A percentile compares a stretch with the other conserved stretches of the same genome.
Evolutionary conservation across 2,329 filamentous ascomycete species (phyloP).

Genomic region (Parafenestella ontariensis): DNA sequence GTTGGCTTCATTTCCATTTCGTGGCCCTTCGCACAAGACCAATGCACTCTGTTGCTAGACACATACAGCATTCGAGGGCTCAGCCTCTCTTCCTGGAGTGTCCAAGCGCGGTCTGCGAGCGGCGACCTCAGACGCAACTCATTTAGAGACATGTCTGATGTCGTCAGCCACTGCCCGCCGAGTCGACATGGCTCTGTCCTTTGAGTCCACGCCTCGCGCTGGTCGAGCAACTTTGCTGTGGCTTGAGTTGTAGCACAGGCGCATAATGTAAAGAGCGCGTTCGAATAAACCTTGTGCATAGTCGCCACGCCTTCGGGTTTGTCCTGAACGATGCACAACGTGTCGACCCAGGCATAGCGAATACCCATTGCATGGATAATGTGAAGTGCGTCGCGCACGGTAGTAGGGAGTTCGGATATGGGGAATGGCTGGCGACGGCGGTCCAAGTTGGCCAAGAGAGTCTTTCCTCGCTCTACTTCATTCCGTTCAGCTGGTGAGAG

Average conservation of each 20-base stretch:
- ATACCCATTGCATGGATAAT: conserved; percentile 9
- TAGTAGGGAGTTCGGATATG: conserved; percentile 5
- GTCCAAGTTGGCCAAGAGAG: neutral
- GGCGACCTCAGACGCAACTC: conserved; percentile 12
- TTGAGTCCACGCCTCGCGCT: conserved; percentile 9
- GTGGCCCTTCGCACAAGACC: conserved; percentile 9
- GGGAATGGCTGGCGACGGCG: conserved; percentile 1
- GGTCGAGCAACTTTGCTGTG: conserved; percentile 6
- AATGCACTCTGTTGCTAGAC: conserved; percentile 9
- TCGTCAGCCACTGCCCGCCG: conserved; percentile 11
- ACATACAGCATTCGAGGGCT: conserved; percentile 16
- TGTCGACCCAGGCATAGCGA: conserved; percentile 15
- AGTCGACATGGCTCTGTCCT: conserved; percentile 11
- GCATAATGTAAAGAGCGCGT: conserved; percentile 13
- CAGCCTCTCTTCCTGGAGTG: conserved; percentile 16
- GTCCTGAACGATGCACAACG: conserved; percentile 13
- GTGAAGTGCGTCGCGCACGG: conserved; percentile 8
- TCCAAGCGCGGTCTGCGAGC: conserved; percentile 14
- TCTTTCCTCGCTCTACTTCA: conserved; percentile 1
- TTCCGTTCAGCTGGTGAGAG: neutral
- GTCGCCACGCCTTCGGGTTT: conserved; percentile 1
- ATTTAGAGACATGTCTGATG: conserved; percentile 10
- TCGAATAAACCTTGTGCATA: conserved; percentile 18
- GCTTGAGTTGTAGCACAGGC: conserved; percentile 8
- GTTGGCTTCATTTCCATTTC: conserved; percentile 7